These are phyloP conservation scores for Fusarium protoensiforme DNA, from an alignment of 2,329 filamentous ascomycete species.

Conservation along the genomic window DNA sequence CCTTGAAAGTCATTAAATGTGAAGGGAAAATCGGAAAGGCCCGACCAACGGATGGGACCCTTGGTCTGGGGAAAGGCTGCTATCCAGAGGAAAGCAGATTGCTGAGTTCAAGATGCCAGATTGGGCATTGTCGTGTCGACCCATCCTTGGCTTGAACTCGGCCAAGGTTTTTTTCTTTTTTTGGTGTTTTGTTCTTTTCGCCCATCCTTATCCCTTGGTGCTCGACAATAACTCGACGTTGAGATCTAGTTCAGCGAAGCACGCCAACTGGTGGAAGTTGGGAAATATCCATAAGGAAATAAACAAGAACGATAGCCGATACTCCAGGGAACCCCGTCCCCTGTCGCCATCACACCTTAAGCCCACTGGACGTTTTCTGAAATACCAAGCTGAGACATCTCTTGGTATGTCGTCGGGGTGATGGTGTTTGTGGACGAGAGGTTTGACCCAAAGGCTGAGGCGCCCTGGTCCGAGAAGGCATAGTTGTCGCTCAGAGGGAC, in stretches of 20 bases:
- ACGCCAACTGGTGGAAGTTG: constrained; percentile 31
- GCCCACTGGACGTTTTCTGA: constrained; percentile 34
- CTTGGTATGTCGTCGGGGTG: constrained; percentile 41
- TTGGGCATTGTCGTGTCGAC: constrained; percentile 18
- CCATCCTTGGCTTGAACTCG: constrained; percentile 25
- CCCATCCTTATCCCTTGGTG: constrained; percentile 33
- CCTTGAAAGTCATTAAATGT: constrained; percentile 38
- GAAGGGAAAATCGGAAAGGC: constrained; percentile 24
- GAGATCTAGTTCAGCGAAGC: constrained; percentile 5
- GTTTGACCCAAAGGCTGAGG: constrained; percentile 40
- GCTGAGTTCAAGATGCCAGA: constrained; percentile 13
- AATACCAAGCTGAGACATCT: constrained; percentile 39
- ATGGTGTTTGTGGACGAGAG: constrained; percentile 44
- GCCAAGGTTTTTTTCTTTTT: constrained; percentile 22
- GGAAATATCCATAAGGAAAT: constrained; percentile 23
- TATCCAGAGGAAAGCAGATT: constrained; percentile 15
- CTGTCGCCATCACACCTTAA: constrained; percentile 5
- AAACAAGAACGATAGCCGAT: constrained; percentile 9
- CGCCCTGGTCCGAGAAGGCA: constrained; percentile 40
- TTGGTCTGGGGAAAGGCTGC: constrained; percentile 1
- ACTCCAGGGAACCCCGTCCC: neutral
- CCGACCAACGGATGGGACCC: constrained; percentile 8
- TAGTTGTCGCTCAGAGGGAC: constrained; percentile 37
- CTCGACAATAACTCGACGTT: constrained; percentile 5
- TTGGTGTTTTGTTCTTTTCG: constrained; percentile 26